Evolutionary conservation across 2,329 filamentous ascomycete species (phyloP).

Genomic region (Cladorrhinum sp.): DNA sequence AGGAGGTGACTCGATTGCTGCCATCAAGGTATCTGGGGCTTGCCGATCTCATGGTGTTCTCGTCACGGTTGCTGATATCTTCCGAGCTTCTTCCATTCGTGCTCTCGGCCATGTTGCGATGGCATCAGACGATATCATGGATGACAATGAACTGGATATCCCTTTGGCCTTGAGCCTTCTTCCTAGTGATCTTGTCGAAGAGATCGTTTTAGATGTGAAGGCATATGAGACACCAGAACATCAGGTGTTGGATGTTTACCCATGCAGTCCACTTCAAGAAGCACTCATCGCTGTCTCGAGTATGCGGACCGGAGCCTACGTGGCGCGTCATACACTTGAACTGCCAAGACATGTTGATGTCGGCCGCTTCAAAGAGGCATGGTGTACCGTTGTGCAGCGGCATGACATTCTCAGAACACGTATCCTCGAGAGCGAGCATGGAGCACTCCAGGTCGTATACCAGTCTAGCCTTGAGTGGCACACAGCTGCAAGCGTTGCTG

Average conservation of each 20-base stretch:
- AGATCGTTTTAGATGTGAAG: constrained; percentile 9
- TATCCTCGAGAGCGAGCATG: constrained; percentile 8
- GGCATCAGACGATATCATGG: not conserved
- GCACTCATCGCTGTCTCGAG: constrained; percentile 10
- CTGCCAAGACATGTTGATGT: constrained; percentile 8
- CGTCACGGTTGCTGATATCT: constrained; percentile 45
- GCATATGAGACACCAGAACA: not conserved
- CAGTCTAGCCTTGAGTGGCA: not conserved
- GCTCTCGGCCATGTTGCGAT: not conserved
- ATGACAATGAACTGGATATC: constrained; percentile 3
- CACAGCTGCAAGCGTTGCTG: not conserved
- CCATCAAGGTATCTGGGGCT: constrained; percentile 48
- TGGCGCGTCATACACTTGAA: constrained; percentile 4
- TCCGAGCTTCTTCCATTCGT: constrained; percentile 28
- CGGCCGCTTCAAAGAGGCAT: constrained; percentile 9
- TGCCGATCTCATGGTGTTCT: constrained; percentile 37
- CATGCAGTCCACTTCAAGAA: constrained; percentile 13
- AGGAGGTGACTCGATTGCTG: constrained; percentile 48
- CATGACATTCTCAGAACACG: constrained; percentile 9
- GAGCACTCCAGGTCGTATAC: constrained; percentile 9
- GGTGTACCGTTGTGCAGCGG: not conserved
- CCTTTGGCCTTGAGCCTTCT: constrained; percentile 10
- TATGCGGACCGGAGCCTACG: constrained; percentile 8
- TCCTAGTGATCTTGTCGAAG: constrained; percentile 8
- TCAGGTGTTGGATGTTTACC: constrained; percentile 11